These are phyloP conservation scores for Cutaneotrichosporon spelunceum DNA, from an alignment of 1,284 basidiomycete genomes.

Conservation along the genomic window DNA sequence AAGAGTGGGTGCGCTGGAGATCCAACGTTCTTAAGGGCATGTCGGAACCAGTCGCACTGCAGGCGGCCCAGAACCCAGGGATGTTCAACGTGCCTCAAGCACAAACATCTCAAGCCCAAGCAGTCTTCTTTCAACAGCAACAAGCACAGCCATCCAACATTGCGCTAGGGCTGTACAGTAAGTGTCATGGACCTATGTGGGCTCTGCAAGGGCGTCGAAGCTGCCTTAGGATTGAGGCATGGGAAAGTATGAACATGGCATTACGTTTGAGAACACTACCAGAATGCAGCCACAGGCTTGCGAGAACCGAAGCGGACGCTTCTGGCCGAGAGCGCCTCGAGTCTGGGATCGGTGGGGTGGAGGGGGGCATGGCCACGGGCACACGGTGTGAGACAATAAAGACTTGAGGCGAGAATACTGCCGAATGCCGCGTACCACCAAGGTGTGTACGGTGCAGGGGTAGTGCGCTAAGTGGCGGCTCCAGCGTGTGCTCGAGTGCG, in stretches of 20 bases:
- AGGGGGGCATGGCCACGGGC: not conserved
- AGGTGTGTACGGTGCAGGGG: not conserved
- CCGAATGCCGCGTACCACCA: not conserved
- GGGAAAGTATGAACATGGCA: slow-evolving; percentile 13
- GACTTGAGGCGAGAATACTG: not conserved
- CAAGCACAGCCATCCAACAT: not conserved
- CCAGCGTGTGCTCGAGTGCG: not conserved
- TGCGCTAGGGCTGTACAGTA: slow-evolving; percentile 9
- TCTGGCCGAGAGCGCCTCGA: not conserved
- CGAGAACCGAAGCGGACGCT: slow-evolving; percentile 1
- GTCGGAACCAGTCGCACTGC: slow-evolving; percentile 25
- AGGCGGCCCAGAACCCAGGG: slow-evolving; percentile 5
- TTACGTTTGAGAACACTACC: slow-evolving; percentile 10
- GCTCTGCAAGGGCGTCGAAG: not conserved
- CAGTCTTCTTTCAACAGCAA: not conserved
- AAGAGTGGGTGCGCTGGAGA: slow-evolving; percentile 34
- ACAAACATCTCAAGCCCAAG: not conserved
- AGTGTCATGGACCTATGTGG: slow-evolving; percentile 1
- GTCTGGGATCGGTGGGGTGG: not conserved
- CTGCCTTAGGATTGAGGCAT: not conserved
- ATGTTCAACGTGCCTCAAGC: slow-evolving; percentile 3
- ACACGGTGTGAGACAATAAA: not conserved
- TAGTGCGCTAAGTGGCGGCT: not conserved
- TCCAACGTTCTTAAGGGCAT: slow-evolving; percentile 28
- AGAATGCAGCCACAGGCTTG: slow-evolving; percentile 5